Evolutionary conservation across 169 alveolate species (phyloP), one percentile per base, ranked within the genome.

Genomic region (Babesia ovis): DNA sequence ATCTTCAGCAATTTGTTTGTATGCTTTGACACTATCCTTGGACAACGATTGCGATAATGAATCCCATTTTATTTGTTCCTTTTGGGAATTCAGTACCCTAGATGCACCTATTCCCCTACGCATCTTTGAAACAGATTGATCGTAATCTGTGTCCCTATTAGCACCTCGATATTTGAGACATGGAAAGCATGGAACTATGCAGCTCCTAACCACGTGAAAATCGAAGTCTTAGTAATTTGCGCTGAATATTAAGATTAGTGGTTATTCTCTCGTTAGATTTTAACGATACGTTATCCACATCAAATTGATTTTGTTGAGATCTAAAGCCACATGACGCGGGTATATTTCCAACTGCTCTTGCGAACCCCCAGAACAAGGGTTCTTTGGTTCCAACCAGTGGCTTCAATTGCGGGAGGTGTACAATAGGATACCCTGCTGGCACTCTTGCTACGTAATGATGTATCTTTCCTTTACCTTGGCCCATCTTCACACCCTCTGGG

Each of bases 401-500:
- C 32, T 66, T 81, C 12, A 81, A 67, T 43, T 81, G 89, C 54
- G 89, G 89, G 5, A 81, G 67, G 37, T 74, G 48, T 9, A 72
- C 34, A 39, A 81, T 72, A 2, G 79, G 73, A 50, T 51, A 81
- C 8, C 89, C 93, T n/a, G 93, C 85, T 27, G 93, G 93, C 16
- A 88, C 90, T 73, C 93, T 72, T 31, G 93, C 93, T 23, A 88
- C 93, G 73, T 84, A 80, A 74, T 88, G 86, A 37, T 88, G 85
- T 32, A 88, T 84, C 25, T 57, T 18, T 22, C 93, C 93, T 67
- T 88, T 88, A 4, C 93, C 93, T 43, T 88, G 93, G 34, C 93
- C 93, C 93, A 88, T 88, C 77, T 88, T 88, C n/a, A 87, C 88
- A 22, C 93, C 93, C 41, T 88, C 93, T 57, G 93, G 93, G 53